phyloP scores from a whole-genome alignment of 805 yeast species.

The Candida sithepensis region DNA sequence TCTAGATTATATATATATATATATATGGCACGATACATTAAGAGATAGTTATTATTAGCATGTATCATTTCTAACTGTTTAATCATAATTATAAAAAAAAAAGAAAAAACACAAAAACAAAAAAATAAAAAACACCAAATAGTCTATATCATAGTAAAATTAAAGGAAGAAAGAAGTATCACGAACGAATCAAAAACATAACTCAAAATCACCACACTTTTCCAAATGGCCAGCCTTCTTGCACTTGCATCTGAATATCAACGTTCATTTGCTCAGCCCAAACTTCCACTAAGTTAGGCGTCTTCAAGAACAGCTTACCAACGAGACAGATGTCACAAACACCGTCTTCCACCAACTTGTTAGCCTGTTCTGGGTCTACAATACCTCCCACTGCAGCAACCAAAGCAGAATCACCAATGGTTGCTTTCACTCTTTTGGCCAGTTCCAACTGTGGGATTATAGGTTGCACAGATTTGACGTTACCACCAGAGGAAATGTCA shows the following conservation, averaged over 20 bases:
- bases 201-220: constrained; percentile 11
- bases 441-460: constrained; percentile 36
- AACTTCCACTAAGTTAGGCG: constrained; percentile 47
- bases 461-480: constrained; percentile 26
- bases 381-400: constrained; percentile 50
- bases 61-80: too few species aligned
- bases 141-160: too few species aligned
- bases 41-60: too few species aligned
- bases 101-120: too few species aligned
- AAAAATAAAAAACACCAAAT: too few species aligned
- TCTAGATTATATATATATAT: too few species aligned
- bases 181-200: not conserved
- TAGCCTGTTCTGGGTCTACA: constrained; percentile 33
- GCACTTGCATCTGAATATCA: constrained; percentile 17
- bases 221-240: constrained; percentile 16
- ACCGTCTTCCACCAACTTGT: constrained; percentile 38
- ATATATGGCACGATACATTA: too few species aligned
- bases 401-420: constrained; percentile 38
- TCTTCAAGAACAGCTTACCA: constrained; percentile 43
- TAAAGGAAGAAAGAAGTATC: not conserved
- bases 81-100: too few species aligned
- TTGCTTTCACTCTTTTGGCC: constrained; percentile 41
- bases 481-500: constrained; percentile 56
- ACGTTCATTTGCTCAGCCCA: constrained; percentile 51
- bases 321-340: constrained; percentile 45